Base-by-base conservation (phyloP, 2,329 filamentous ascomycete genomes). In the Huntiella decipiens region DNA sequence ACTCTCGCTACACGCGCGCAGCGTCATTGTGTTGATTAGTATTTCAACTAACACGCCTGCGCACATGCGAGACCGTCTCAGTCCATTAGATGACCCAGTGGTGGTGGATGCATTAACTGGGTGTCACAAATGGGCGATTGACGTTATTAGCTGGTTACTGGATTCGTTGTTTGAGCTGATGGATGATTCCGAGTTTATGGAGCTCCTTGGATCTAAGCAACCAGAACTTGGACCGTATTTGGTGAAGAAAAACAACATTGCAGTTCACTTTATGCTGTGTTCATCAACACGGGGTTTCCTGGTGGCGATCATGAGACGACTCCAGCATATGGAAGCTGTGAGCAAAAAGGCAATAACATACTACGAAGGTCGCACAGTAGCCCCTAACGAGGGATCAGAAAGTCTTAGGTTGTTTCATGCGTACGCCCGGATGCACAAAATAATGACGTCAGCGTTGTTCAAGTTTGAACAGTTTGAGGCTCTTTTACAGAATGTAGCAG, bases 71-170 rank as follows among this genome's bases (percentile, higher is more conserved):
- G 70, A 72, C 38, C 71, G 69, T 52, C 61, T 69, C 33, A 73
- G 63, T 32, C 74, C 74, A 0, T 62, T 79, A 13, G 75, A 82
- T 53, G 79, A 84, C 56, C 70, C 57, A 34, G 83, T 88, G 56
- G 74, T 84, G 10, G 72, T 88, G 2, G 73, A 77, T 36, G 73
- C 78, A 38, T 64, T 92, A 8, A 71, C 78, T 4, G 82, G 83
- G 16, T 80, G 85, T 46, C 74, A 81, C 3, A 78, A 73, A 56
- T 95, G 87, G 87, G 74, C 74, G 0, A 66, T 86, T 33, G 79
- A 88, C 50, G 65, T 92, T 11, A 60, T 79, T 39, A 66, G 70
- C 2, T 79, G 74, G 72, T 57, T 79, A 8, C 63, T 65, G n/a
- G 73, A 79, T 53, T 66, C 65, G 13, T 61, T 79, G 2, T 73